Conservation (phyloP, 345 rosid genomes). For the Syzygium aqueum region DNA sequence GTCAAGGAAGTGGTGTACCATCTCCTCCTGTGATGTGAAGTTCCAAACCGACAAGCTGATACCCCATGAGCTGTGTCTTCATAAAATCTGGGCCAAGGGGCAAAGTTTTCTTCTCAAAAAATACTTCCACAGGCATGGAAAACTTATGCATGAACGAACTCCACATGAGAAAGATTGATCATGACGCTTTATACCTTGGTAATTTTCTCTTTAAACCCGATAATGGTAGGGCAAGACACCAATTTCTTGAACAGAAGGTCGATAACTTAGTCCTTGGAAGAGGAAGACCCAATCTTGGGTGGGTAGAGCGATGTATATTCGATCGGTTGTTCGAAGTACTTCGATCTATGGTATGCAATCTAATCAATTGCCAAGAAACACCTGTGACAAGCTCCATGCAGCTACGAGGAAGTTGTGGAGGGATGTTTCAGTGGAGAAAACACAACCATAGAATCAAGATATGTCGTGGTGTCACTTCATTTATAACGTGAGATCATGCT, state of each 20-base stretch:
- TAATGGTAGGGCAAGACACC: neutral
- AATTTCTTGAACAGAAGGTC: neutral
- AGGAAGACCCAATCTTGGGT: neutral
- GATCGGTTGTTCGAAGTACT: neutral
- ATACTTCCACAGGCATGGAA: neutral
- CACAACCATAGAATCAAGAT: neutral
- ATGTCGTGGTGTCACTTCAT: neutral
- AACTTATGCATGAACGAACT: neutral
- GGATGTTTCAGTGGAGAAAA: neutral
- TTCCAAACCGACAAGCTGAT: neutral
- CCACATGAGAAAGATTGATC: neutral
- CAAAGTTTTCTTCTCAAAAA: neutral
- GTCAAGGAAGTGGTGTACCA: neutral
- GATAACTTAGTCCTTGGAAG: neutral
- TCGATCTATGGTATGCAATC: neutral
- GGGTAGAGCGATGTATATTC: neutral
- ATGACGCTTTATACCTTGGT: neutral
- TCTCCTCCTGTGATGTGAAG: neutral
- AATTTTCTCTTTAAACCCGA: neutral
- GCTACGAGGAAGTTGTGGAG: neutral
- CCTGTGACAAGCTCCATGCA: accelerated
- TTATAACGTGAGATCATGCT: neutral
- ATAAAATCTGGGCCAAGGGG: neutral
- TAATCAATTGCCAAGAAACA: neutral
- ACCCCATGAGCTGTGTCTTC: neutral